Base-by-base conservation (phyloP, 2,329 filamentous ascomycete species). In the Leptosphaerulina australis region DNA sequence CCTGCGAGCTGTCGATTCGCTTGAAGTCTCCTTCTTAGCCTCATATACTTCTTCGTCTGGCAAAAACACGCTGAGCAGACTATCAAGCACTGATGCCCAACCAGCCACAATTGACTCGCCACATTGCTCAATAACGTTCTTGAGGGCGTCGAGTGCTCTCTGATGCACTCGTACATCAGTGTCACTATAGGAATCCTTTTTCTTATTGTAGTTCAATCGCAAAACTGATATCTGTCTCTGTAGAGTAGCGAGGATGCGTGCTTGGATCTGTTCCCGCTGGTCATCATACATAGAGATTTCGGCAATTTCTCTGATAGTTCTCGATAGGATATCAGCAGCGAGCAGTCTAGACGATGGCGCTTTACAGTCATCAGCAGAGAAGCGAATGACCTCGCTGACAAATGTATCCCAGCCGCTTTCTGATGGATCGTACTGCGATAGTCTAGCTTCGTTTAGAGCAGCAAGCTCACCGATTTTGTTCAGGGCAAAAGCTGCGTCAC, bases 41-140 rank as follows among this genome's bases (percentile, higher is more conserved):
- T 46, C 33, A 2, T 21, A 31, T 25, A 17, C 5, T 17, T 47
- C 14, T n/a, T 39, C 24, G 31, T 46, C 35, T 3, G 45, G 28
- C 6, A 59, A 21, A 62, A 97, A 96, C 2, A 93, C 88, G 63
- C 86, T 92, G 56, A 86, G 85, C 56, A 97, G 88, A 54, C 97
- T 87, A 34, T 89, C 85, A 59, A 99, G 94, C 0, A 91, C 86
- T 38, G 90, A 82, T 37, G 88, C 83, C 94, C 94, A 99, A 3
- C 91, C 92, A 58, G 85, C 86, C 11, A 88, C 79, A 5, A 97
- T 81, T 0, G 84, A 86, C 67, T 99, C 92, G 7, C 93, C 94
- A 61, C 88, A 93, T 55, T 91, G 88, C 66, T 97, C 93, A 2
- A 99, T 80, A 15, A 97, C 84, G 46, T 81, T 86, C 69, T 91